Evolutionary conservation across 306 rosid genomes (phyloP), one percentile per base, ranked within the genome.

Genomic region (Ammopiptanthus mongolicus): DNA sequence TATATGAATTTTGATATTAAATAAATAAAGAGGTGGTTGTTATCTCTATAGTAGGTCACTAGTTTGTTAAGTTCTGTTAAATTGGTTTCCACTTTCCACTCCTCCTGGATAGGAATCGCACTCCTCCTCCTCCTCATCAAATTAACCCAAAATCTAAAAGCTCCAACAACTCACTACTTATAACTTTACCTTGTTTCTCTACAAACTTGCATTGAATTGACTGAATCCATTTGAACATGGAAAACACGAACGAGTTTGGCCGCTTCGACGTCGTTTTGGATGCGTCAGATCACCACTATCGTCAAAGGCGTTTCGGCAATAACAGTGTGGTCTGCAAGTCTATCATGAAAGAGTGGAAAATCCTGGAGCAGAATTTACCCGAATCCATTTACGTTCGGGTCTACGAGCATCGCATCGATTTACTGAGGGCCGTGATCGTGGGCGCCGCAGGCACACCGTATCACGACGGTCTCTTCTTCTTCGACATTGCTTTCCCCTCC

Each of bases 401-500:
- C 18, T 88, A 79, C 57, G 88, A 87, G 53, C 58, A 59, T 23
- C 79, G 87, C 3, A 67, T 84, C 19, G 78, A 84, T 37, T 55
- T 88, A 0, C 69, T 86, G 22, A 12, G 91, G 0, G 90, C 90
- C 0, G 93, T 69, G 57, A 82, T 91, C 28, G 3, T 83, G 3
- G 91, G 91, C 5, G 78, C 85, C 5, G 80, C 86, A 6, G 96
- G 86, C 10, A 91, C 93, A 7, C 96, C 91, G 0, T 86, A 88
- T 66, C 88, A 85, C 55, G 87, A 91, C 4, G 89, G 69, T 0
- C 81, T 87, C 11, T 88, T 79, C 83, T 77, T 88, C 85, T 88
- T 88, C 71, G 93, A 91, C 69, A 17, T 88, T 29, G 69, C 17
- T 0, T 68, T 91, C 44, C 82, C 87, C 0, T 5, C 55, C 1